Evolutionary conservation across 495 filamentous ascomycete genomes (phyloP), one percentile per base, ranked within the genome.

Genomic region (Lasiosphaeria miniovina): DNA sequence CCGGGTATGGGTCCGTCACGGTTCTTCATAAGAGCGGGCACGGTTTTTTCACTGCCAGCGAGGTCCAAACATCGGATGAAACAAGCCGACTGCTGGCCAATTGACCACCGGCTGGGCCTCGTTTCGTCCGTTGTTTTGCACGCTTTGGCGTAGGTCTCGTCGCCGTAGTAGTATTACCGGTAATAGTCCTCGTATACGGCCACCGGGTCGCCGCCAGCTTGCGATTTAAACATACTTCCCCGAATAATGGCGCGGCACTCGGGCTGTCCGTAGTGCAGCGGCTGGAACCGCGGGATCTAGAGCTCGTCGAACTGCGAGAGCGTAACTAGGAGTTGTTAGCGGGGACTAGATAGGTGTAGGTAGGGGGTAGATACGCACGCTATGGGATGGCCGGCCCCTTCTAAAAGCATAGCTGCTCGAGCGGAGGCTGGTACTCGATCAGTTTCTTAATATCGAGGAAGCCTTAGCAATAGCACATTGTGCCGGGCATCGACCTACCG

Each of bases 361-460:
- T n/a, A n/a, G 15, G 3, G 43, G 15, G 12, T 11, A 46, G 43
- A 46, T 5, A 24, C 24, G 5, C 43, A 38, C 54, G 56, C 40
- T 75, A 69, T 0, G 72, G 64, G 10, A 66, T 63, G 0, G 58
- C 62, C 0, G 67, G 67, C 24, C 61, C 49, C 60, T 66, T 68
- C 61, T 60, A 68, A 57, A 65, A 68, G 46, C 41, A 40, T 12
- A 68, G 12, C 31, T 60, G 46, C n/a, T 56, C 51, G 24, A 52
- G 35, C 5, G 71, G 68, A 11, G 62, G 61, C 3, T 68, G 67
- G 55, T 71, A 57, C 58, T 74, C 71, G 45, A 74, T 71, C n/a
- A 74, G 12, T 55, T 74, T 73, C 32, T 74, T 68, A 14, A 75
- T 73, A 53, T 77, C 75, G 8, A 77, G 71, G 14, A 75, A 74